Base-by-base conservation (phyloP, 805 yeast species). In the Kuraishia hungarica region DNA sequence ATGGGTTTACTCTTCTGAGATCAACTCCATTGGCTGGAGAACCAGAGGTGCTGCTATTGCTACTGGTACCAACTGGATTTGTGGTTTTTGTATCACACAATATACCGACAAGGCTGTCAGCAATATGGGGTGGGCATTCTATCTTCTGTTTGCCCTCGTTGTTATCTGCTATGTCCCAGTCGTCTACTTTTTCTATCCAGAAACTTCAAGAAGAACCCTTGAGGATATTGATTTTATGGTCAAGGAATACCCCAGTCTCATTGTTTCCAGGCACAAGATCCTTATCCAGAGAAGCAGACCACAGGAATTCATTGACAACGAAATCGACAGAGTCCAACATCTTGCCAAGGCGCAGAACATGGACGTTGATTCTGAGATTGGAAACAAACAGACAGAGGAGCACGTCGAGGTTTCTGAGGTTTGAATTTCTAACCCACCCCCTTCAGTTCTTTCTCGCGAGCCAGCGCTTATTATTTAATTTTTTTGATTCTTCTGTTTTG, bases 161-260 rank as follows among this genome's bases (percentile, higher is more conserved):
- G 86, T 86, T 73, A 77, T 78, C 64, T 58, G 75, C 51, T 85
- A 82, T 72, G 68, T 82, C 54, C 88, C 89, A 35, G 70, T 84
- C 57, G 82, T 82, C 58, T 83, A 72, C 77, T 78, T 84, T 72
- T 80, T 77, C 69, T 87, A 84, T 68, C 93, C 92, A 48, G 93
- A 87, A 72, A 86, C 91, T 50, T 82, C 87, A 35, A 89, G 90
- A 52, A 79, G 89, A 67, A 76, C 87, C 46, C 76, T 87, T 69
- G 92, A 86, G 68, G 89, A 85, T 64, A 80, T 86, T 67, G 92
- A 86, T 66, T 83, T 84, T 64, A 83, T 86, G 55, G 82, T 71
- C 46, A 20, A 20, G 20, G 43, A 43, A 39, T 52, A 52, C 24
- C 39, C 22, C 8, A 15, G 19, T 17, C 59, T 53, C 7, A 17